Conservation (phyloP, 2,329 filamentous ascomycete genomes). For the Ophiocordyceps australis region DNA sequence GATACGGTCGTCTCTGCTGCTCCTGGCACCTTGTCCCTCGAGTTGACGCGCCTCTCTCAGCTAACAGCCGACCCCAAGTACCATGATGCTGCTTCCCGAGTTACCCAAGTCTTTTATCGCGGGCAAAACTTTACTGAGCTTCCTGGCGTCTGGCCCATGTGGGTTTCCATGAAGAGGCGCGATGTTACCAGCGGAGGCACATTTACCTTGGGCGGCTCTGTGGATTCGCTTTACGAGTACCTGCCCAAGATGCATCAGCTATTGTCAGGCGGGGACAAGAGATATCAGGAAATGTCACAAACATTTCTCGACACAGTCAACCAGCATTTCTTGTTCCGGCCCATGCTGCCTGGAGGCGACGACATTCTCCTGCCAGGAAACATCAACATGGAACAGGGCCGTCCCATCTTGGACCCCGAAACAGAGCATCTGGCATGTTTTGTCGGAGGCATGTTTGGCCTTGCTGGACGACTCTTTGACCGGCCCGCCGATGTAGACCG, state of each 20-base stretch:
- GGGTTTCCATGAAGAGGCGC: slow-evolving; percentile 37
- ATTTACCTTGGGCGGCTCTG: slow-evolving; percentile 19
- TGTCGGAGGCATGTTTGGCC: slow-evolving; percentile 29
- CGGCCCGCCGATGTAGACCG: slow-evolving; percentile 20
- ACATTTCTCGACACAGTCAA: slow-evolving; percentile 35
- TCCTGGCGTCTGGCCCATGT: slow-evolving; percentile 57
- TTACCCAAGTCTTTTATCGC: slow-evolving; percentile 47
- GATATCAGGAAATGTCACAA: slow-evolving; percentile 39
- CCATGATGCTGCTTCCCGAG: slow-evolving; percentile 50
- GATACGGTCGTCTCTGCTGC: slow-evolving; percentile 21
- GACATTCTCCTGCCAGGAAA: slow-evolving; percentile 35
- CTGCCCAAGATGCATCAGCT: slow-evolving; percentile 72
- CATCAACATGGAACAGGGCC: slow-evolving; percentile 7
- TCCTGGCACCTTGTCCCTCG: slow-evolving; percentile 49
- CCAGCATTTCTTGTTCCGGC: slow-evolving; percentile 41
- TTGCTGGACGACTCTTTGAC: slow-evolving; percentile 25
- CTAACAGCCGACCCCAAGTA: slow-evolving; percentile 56
- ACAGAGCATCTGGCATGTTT: slow-evolving; percentile 31
- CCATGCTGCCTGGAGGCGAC: slow-evolving; percentile 34
- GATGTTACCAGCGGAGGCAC: slow-evolving; percentile 11
- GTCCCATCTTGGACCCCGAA: slow-evolving; percentile 10
- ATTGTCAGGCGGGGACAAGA: slow-evolving; percentile 32
- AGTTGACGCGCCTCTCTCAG: slow-evolving; percentile 57
- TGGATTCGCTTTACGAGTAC: slow-evolving; percentile 57
- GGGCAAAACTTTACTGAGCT: slow-evolving; percentile 48